Base-by-base conservation (phyloP, 2,329 filamentous ascomycete genomes). In the Trichoderma sp. region DNA sequence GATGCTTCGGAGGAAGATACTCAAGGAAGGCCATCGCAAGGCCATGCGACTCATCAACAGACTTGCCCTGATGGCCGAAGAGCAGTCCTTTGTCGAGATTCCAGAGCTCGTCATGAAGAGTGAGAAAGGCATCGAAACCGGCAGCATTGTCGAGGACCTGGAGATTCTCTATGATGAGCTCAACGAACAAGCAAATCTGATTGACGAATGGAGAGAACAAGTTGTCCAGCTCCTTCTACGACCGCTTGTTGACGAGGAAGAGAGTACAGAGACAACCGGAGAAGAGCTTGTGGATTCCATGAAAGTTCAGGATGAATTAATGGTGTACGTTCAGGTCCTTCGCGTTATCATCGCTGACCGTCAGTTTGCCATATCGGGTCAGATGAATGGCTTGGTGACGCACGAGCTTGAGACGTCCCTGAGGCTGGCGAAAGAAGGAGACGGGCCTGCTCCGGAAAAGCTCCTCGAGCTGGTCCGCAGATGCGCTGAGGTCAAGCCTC, bases 281-380 rank as follows among this genome's bases (percentile, higher is more conserved):
- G 90, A 97, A 66, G 95, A 98, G 74, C 95, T 97, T 68, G 90
- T 92, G 69, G 86, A 91, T 39, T 96, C 94, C 0, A 92, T 93
- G 0, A 91, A 91, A 74, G 85, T 89, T 52, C 94, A 98, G 77
- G 94, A 97, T 67, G 88, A 96, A 73, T 85, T 97, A 48, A 91
- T 94, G 76, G 91, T 91, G 7, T 96, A 96, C 72, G 90, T 96
- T 65, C 88, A 93, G 73, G 88, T 86, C 9, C 80, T 97, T 30
- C 85, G 92, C 66, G 87, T 90, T 0, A 82, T 90, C 55, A 85
- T 95, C 64, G 89, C 91, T 7, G 93, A 98, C 76, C 88, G 94
- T 14, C 87, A 90, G 68, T 87, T 90, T 68, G 86, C 88, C 30
- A 81, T 97, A 17, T 90, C 89, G 1, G 94, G 94, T 0, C 84